Evolutionary conservation across 2,329 filamentous ascomycete species (phyloP), one percentile per base, ranked within the genome.

Genomic region (Colletotrichum sp.): DNA sequence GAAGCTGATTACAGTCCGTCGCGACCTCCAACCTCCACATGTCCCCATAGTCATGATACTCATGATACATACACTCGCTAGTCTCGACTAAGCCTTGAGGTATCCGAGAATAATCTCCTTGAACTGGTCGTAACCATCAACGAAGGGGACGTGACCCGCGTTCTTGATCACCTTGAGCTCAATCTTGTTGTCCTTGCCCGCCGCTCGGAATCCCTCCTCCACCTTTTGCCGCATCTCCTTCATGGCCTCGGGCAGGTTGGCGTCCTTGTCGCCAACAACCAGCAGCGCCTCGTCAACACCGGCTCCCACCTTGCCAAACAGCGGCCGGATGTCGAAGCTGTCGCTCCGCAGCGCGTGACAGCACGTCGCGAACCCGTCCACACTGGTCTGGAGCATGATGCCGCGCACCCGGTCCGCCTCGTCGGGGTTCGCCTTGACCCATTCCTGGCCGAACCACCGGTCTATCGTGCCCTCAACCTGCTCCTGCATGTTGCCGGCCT

Each of bases 281-380:
- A 85, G 80, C 61, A 87, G 59, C 1, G 82, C 85, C 48, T 82
- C 80, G 19, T 85, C 80, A 2, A 85, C 82, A 16, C 81, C 80
- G 5, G 76, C 60, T 1, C 85, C 85, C 1, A 87, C 80, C 34
- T 81, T 79, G 0, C 70, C 69, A 9, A 83, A 81, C 5, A 85
- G 77, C n/a, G 83, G 84, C 4, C 82, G 80, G 19, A 87, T 77
- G 77, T 88, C 85, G 73, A 87, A 87, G 0, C 79, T 81, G 27
- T 80, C 39, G 72, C 82, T 84, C 15, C 81, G 75, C 22, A 88
- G 80, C 12, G 86, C 86, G 8, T 83, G 79, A 32, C 82, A 85
- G 61, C 86, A 88, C 6, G 86, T 81, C 77, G 86, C 85, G 66
- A 86, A 86, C 2, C 86, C 86, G 19, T 85, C 85, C 7, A 87